Evolutionary conservation across 179 eudicot species (phyloP), one percentile per base, ranked within the genome.

Genomic region (Camellia oleifera): DNA sequence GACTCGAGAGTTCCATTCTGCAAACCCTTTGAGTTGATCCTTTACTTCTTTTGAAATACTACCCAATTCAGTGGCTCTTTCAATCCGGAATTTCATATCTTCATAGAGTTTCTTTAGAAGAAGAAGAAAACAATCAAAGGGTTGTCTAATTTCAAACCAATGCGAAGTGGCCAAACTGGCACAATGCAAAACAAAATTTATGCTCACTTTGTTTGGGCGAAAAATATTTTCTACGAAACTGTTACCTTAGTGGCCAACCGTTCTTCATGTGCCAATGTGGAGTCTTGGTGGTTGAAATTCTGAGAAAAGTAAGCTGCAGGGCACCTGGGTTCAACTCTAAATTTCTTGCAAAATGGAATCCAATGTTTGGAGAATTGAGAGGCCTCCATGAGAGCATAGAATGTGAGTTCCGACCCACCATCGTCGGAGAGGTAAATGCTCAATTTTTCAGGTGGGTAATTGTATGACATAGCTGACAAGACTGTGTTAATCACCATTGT

Each of bases 21-120:
- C 81, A 79, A 92, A 93, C 45, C 97, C 98, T 85, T 89, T 87
- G 80, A 92, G 98, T 75, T 86, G 79, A 13, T 11, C 68, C 52
- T 18, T 77, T 67, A 83, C 44, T 56, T 92, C 89, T 66, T 85
- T 77, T 8, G 92, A 74, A 54, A 93, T 78, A 65, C 65, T 45
- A 1, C 88, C 83, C 23, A 75, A 71, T 48, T 77, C 75, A 7
- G 81, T 84, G n/a, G 84, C 85, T 42, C 52, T 46, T 76, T 89
- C 92, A 9, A 93, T 87, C 64, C 89, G 86, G 3, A 45, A 64
- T 48, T 80, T 78, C 98, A 93, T 93, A 17, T 90, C 92, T 72
- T 87, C 90, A 60, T 89, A 93, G 45, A 88, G 77, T 74, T 81
- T 84, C 96, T 92, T 45, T 17, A 57, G 63, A 56, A 66, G 0